Conservation (phyloP, 306 rosid genomes). For the Sophora flavescens region DNA sequence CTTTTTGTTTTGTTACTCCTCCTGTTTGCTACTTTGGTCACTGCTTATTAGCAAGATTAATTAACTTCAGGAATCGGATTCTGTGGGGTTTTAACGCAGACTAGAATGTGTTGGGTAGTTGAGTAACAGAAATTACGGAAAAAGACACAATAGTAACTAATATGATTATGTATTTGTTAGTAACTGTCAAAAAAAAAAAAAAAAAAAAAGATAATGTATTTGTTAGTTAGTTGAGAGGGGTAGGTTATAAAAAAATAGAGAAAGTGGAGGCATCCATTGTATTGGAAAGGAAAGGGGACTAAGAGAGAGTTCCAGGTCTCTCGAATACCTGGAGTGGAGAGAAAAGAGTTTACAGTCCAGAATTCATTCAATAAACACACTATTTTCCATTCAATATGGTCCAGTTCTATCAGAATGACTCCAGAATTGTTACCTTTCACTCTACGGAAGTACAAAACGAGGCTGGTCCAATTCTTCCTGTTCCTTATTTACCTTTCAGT, state of each 20-base stretch:
- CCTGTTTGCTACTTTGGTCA: constrained; percentile 3
- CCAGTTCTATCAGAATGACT: background rate
- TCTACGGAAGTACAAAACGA: background rate
- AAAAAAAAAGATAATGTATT: too few relatives aligned
- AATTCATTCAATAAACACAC: background rate
- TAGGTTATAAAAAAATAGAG: background rate
- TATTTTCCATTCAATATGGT: background rate
- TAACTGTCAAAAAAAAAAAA: too few relatives aligned
- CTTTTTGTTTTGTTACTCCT: background rate
- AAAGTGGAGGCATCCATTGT: background rate
- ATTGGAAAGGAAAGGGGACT: background rate
- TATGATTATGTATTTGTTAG: background rate
- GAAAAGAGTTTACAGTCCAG: background rate
- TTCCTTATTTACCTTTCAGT: constrained; percentile 19
- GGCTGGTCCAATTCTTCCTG: constrained; percentile 24
- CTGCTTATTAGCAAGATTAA: background rate
- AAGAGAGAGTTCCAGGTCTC: background rate
- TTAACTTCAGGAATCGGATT: background rate
- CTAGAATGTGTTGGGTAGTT: background rate
- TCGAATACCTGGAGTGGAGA: background rate
- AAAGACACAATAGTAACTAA: too few relatives aligned
- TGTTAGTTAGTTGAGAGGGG: background rate
- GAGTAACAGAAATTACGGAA: background rate
- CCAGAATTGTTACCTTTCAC: constrained; percentile 11
- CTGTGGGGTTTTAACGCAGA: constrained; percentile 5